Percentiles rank a stretch among this genome's conserved stretches.
These are phyloP conservation scores for Saccharomyces hybrid DNA, from an alignment of 1,139 yeast genomes.

Conservation along the genomic window DNA sequence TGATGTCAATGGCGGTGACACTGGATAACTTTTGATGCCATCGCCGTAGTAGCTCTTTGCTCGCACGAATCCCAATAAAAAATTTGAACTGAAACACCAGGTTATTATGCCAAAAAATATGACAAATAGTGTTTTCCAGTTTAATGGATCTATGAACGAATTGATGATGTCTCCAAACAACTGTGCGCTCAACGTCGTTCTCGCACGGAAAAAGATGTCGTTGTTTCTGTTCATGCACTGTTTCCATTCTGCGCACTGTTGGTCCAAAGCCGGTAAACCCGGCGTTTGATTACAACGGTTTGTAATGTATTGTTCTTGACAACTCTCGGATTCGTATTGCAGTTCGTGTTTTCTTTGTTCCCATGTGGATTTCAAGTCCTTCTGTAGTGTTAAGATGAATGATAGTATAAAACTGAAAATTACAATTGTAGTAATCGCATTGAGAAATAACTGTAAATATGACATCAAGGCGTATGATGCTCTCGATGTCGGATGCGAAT, in stretches of 20 bases:
- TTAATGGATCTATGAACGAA: conserved; percentile 65
- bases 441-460: conserved; percentile 63
- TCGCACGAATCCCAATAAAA: conserved; percentile 28
- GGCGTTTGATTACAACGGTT: conserved; percentile 59
- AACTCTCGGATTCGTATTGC: conserved; percentile 57
- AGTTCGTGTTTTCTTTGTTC: conserved; percentile 51
- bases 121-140: conserved; percentile 63
- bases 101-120: conserved; percentile 25
- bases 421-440: conserved; percentile 49
- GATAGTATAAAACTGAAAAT: conserved; percentile 48
- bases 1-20: conserved; percentile 1
- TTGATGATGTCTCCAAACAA: conserved; percentile 76
- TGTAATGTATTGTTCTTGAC: conserved; percentile 60
- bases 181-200: conserved; percentile 57
- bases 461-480: conserved; percentile 62
- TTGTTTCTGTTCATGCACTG: conserved; percentile 87
- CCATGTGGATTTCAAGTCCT: conserved; percentile 69
- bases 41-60: conserved; percentile 28
- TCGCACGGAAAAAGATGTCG: conserved; percentile 63
- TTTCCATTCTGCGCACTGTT: conserved; percentile 68
- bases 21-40: background rate
- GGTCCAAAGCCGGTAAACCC: conserved; percentile 65
- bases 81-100: conserved; percentile 30
- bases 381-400: conserved; percentile 51
- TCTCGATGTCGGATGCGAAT: conserved; percentile 35